A percentile compares a stretch with the other conserved stretches of the same genome.
Evolutionary conservation across 495 filamentous ascomycete species (phyloP).

Genomic region (Podospora conica): DNA sequence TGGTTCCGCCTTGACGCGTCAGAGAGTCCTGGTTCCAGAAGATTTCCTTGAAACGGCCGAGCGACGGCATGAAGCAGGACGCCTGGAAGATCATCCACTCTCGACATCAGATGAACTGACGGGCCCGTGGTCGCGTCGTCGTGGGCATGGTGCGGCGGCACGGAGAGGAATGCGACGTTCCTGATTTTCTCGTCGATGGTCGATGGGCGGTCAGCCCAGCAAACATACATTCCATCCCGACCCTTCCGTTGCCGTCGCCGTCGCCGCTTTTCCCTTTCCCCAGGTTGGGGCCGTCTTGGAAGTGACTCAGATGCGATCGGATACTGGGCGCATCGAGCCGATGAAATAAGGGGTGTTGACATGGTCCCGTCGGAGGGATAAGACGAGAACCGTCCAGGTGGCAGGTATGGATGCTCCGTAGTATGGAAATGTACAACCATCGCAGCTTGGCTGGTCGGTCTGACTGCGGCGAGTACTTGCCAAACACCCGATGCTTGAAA

Average conservation of each 20-base stretch:
- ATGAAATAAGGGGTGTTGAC: neutral
- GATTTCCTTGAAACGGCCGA: conserved; percentile 28
- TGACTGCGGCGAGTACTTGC: conserved; percentile 8
- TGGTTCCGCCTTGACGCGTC: conserved; percentile 9
- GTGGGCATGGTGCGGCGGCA: neutral
- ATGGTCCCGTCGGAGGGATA: conserved; percentile 1
- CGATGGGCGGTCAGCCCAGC: neutral
- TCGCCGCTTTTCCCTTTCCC: conserved; percentile 1
- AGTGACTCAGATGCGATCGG: conserved; percentile 10
- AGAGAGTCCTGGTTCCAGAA: conserved; percentile 26
- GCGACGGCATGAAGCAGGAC: conserved; percentile 20
- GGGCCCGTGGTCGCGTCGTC: neutral
- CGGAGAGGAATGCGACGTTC: neutral
- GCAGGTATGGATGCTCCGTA: neutral
- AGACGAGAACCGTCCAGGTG: neutral
- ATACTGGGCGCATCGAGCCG: conserved; percentile 10
- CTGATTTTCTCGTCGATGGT: no score
- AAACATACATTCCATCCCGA: conserved; percentile 3
- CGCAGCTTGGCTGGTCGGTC: neutral
- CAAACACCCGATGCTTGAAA: conserved; percentile 3
- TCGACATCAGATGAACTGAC: conserved; percentile 8
- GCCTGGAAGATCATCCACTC: conserved; percentile 1
- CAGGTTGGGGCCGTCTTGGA: neutral
- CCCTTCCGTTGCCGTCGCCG: neutral
- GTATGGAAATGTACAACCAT: neutral